These are phyloP conservation scores for Tolypocladium album DNA, from an alignment of 2,329 filamentous ascomycete species.

Conservation along the genomic window DNA sequence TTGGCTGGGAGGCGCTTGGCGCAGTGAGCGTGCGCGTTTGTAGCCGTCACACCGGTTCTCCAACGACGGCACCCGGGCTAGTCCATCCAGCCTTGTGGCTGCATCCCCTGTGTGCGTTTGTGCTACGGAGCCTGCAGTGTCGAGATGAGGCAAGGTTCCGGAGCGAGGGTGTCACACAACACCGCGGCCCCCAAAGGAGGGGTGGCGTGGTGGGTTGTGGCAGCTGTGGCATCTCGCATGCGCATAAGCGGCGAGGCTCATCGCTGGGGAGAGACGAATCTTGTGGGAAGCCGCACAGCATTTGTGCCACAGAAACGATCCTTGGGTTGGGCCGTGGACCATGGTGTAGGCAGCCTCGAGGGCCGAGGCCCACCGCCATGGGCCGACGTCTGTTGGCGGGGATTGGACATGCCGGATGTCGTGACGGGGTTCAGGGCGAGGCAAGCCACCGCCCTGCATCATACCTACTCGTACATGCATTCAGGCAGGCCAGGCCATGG, in stretches of 20 bases:
- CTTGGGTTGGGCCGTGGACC: not conserved
- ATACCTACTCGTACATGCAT: not conserved
- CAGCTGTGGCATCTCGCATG: constrained; percentile 2
- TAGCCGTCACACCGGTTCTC: not conserved
- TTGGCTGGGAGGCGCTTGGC: not conserved
- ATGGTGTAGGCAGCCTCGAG: not conserved
- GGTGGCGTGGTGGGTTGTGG: constrained; percentile 1
- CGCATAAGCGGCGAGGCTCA: constrained; percentile 3
- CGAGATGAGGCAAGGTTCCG: constrained; percentile 9
- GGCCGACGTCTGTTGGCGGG: not conserved
- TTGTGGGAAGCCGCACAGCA: constrained; percentile 11
- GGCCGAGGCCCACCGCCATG: not conserved
- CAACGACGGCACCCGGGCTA: not conserved
- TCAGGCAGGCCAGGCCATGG: not conserved
- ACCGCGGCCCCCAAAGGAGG: constrained; percentile 1
- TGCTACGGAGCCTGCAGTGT: not conserved
- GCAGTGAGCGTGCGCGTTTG: not conserved
- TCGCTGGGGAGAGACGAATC: constrained; percentile 11
- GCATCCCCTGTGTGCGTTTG: not conserved
- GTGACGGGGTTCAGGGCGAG: not conserved
- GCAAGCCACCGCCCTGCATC: not conserved
- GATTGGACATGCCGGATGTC: not conserved
- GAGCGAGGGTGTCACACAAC: constrained; percentile 3
- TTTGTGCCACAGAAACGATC: constrained; percentile 12
- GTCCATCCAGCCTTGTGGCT: not conserved